Conservation (phyloP, 2,329 filamentous ascomycete genomes). For the Phoma sp. region DNA sequence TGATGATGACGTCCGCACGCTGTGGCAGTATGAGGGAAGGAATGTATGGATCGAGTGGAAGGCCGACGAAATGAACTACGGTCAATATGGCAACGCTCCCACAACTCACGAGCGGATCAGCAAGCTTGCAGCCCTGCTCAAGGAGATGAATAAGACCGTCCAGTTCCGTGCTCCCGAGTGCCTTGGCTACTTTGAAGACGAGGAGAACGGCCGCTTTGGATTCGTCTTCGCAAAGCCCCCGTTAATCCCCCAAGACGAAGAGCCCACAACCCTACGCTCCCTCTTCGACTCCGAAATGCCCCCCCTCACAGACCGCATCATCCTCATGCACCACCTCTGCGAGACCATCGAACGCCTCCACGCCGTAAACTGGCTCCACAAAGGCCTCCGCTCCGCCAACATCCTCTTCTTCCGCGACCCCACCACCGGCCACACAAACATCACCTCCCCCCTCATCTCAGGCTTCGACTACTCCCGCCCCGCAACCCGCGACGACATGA, state of each 20-base stretch:
- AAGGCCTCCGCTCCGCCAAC: constrained; percentile 63
- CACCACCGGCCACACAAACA: constrained; percentile 31
- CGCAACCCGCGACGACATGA: constrained; percentile 59
- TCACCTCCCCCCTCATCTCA: constrained; percentile 57
- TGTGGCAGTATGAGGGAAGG: constrained; percentile 32
- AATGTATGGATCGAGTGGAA: constrained; percentile 52
- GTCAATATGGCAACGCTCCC: constrained; percentile 25
- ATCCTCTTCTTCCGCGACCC: constrained; percentile 58
- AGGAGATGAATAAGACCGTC: constrained; percentile 6
- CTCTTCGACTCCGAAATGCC: constrained; percentile 56
- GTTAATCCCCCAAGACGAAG: constrained; percentile 41
- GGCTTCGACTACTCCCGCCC: constrained; percentile 65
- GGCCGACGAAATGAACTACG: constrained; percentile 33
- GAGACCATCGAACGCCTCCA: constrained; percentile 64
- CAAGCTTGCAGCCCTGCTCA: constrained; percentile 43
- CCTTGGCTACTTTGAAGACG: constrained; percentile 47
- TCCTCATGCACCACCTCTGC: constrained; percentile 60
- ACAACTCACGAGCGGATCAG: constrained; percentile 42
- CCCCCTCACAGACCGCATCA: constrained; percentile 60
- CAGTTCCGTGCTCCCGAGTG: constrained; percentile 45
- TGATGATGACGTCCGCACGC: constrained; percentile 30
- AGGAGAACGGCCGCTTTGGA: constrained; percentile 55
- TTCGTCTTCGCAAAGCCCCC: constrained; percentile 63
- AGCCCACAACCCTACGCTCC: constrained; percentile 58
- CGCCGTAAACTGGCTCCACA: constrained; percentile 65